Conservation (phyloP, 2,329 filamentous ascomycete species). For the Akanthomyces lecanii region DNA sequence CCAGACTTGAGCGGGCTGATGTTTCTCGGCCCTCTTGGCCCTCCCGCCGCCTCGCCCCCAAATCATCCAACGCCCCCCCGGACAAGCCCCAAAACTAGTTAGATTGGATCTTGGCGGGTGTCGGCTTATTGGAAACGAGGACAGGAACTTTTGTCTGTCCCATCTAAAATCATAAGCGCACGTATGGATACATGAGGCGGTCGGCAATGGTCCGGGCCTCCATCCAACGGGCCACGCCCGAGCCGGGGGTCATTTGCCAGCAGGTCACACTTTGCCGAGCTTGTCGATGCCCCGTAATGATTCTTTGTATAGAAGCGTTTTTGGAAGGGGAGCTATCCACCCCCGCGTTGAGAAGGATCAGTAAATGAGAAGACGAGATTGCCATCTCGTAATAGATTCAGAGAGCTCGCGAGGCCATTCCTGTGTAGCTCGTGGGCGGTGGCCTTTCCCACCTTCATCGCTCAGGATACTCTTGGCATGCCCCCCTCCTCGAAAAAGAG, state of each 20-base stretch:
- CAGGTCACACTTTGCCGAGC: too few species aligned
- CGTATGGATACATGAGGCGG: not conserved
- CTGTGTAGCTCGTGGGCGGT: not conserved
- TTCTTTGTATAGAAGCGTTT: not conserved
- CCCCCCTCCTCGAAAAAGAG: not conserved
- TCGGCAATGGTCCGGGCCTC: not conserved
- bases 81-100: not conserved
- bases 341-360: not conserved
- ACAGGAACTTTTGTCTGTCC: slow-evolving; percentile 13
- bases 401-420: not conserved
- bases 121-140: not conserved
- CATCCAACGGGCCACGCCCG: not conserved
- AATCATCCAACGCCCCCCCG: not conserved
- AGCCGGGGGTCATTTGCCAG: too few species aligned
- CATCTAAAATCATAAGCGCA: not conserved
- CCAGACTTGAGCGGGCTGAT: too few species aligned
- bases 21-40: not conserved
- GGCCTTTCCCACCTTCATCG: not conserved
- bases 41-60: not conserved
- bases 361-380: not conserved
- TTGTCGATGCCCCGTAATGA: too few species aligned
- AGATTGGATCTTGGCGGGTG: slow-evolving; percentile 10
- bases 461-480: not conserved
- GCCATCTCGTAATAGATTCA: not conserved
- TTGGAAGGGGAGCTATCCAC: not conserved